These are phyloP conservation scores for Lophiostoma macrostomum DNA, from an alignment of 495 filamentous ascomycete genomes.

Conservation along the genomic window DNA sequence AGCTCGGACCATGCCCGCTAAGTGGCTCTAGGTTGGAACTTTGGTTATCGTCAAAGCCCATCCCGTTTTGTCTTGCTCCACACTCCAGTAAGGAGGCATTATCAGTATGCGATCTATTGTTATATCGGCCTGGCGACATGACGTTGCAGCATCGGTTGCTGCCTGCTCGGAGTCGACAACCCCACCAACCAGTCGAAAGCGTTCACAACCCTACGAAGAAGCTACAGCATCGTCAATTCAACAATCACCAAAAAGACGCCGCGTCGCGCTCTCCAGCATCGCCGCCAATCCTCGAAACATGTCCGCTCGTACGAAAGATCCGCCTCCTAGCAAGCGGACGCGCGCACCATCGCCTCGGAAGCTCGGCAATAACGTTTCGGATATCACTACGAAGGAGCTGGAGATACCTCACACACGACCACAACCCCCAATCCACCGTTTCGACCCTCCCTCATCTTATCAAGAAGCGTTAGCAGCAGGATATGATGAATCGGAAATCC, in stretches of 20 bases:
- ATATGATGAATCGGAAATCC: background rate
- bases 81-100: background rate
- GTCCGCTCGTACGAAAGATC: background rate
- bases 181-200: background rate
- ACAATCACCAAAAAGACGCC: background rate
- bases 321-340: background rate
- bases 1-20: background rate
- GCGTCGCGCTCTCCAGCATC: background rate
- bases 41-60: background rate
- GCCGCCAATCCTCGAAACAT: background rate
- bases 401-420: background rate
- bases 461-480: background rate
- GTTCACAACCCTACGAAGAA: background rate
- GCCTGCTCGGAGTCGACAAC: background rate
- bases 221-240: background rate
- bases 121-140: background rate
- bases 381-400: background rate
- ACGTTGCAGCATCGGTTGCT: background rate
- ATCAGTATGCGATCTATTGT: background rate
- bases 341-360: background rate
- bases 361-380: background rate
- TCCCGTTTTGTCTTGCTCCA: background rate
- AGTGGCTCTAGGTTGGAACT: background rate
- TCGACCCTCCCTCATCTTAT: background rate
- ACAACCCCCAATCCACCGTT: background rate